Evolutionary conservation across 116 monocot genomes (phyloP), one percentile per base, ranked within the genome.

Genomic region (Phalaenopsis hybrid): DNA sequence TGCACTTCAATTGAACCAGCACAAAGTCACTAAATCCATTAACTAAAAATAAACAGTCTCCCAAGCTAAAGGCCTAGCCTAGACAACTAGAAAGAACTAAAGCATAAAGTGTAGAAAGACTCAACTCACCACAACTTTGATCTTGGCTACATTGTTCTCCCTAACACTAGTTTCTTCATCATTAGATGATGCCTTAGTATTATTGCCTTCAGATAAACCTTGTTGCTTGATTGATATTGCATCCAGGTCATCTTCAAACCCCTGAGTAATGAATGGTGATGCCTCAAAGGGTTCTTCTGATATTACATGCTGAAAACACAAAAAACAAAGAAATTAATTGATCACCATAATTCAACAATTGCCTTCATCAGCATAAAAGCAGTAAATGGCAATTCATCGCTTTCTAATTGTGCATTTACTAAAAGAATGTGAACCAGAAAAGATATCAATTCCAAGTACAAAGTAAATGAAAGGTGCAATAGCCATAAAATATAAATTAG

Each of bases 81-180:
- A 75, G 17, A 75, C 75, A 75, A 45, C 44, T 3, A 48, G 51
- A 51, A 48, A 51, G 50, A 49, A 49, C n/a, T 23, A 51, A 77
- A 13, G 5, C 51, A 28, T 77, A 49, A 77, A 77, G 50, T 10
- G 23, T 51, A 18, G 25, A 77, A 81, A 7, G 1, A 68, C 45
- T 69, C 74, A 83, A 87, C 93, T 77, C 89, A 98, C 98, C 90
- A 95, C 95, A 87, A 98, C 98, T 98, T 98, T 98, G 83, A 98
- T 98, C 82, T 98, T 99, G 48, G 95, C 98, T 61, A 98, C 89
- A 81, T 93, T 95, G 86, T 87, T 95, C 78, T 94, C 92, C 76
- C 89, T 91, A 37, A 81, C 59, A 78, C 45, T 78, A 6, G 52
- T 80, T 46, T 98, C 98, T 82, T 88, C 93, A 55, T 94, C 93